A percentile compares a stretch with the other conserved stretches of the same genome.
Conservation (phyloP, 106 monocot genomes). For the Allium fistulosum region DNA sequence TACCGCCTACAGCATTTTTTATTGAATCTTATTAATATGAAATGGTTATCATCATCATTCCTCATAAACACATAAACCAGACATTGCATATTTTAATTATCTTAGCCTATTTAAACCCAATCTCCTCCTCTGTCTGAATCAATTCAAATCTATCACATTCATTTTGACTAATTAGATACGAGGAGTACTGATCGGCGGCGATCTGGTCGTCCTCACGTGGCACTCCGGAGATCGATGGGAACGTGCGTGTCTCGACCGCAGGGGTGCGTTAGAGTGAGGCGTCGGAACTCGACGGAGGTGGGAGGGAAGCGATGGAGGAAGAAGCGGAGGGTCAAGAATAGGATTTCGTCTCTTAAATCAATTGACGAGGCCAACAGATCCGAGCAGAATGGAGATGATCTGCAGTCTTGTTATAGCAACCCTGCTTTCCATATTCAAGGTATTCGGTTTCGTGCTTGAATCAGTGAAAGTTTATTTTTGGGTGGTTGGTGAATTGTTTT, state of each 20-base stretch:
- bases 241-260: slow-evolving; percentile 6
- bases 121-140: too few relatives aligned
- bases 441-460: background rate
- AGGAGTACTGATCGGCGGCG: background rate
- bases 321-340: slow-evolving; percentile 1
- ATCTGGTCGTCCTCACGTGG: background rate
- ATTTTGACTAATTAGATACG: background rate
- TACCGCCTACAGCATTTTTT: too few relatives aligned
- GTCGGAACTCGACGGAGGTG: background rate
- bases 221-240: slow-evolving; percentile 6
- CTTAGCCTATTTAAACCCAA: too few relatives aligned
- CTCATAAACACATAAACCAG: too few relatives aligned
- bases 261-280: slow-evolving; percentile 3
- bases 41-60: too few relatives aligned
- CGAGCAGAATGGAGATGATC: background rate
- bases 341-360: slow-evolving; percentile 7
- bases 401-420: background rate
- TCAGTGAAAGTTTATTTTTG: too few relatives aligned
- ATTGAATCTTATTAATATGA: too few relatives aligned
- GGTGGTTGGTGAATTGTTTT: too few relatives aligned
- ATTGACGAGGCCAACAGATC: slow-evolving; percentile 9
- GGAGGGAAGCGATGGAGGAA: background rate
- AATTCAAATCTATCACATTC: background rate
- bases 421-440: slow-evolving; percentile 7
- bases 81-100: too few relatives aligned